phyloP scores from a whole-genome alignment of 176 grass and related monocot species.

The Elaeis guineensis region DNA sequence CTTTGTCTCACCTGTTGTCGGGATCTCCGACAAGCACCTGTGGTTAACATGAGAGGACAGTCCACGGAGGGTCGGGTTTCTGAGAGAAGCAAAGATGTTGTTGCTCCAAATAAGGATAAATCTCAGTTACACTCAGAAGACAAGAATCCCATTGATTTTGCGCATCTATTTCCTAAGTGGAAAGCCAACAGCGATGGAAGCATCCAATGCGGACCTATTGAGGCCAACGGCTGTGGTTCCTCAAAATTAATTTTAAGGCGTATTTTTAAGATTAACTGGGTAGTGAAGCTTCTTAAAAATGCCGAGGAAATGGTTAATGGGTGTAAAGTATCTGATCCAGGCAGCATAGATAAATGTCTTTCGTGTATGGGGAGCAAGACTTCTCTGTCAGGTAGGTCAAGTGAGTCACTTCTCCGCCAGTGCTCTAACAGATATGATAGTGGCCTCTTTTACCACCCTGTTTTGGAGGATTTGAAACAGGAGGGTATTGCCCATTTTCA shows the following conservation, averaged over 20 bases:
- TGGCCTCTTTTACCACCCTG: constrained; percentile 36
- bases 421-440: constrained; percentile 36
- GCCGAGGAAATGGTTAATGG: constrained; percentile 91
- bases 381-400: constrained; percentile 17
- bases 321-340: constrained; percentile 54
- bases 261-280: constrained; percentile 99
- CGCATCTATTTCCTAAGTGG: constrained; percentile 74
- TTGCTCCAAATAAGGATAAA: constrained; percentile 30
- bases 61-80: constrained; percentile 16
- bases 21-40: constrained; percentile 52
- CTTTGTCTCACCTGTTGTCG: constrained; percentile 81
- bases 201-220: constrained; percentile 59
- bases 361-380: constrained; percentile 18
- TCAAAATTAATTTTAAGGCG: constrained; percentile 79
- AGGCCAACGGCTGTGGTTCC: constrained; percentile 68
- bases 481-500: constrained; percentile 64
- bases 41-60: constrained; percentile 27
- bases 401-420: constrained; percentile 18
- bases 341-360: constrained; percentile 26
- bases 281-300: constrained; percentile 75
- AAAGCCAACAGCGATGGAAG: constrained; percentile 60
- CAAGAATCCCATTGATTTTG: constrained; percentile 47
- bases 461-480: constrained; percentile 55
- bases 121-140: constrained; percentile 14
- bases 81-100: constrained; percentile 38